Evolutionary conservation across 805 yeast genomes (phyloP), one percentile per base, ranked within the genome.

Genomic region (Sungouiozyma ichnusensis): DNA sequence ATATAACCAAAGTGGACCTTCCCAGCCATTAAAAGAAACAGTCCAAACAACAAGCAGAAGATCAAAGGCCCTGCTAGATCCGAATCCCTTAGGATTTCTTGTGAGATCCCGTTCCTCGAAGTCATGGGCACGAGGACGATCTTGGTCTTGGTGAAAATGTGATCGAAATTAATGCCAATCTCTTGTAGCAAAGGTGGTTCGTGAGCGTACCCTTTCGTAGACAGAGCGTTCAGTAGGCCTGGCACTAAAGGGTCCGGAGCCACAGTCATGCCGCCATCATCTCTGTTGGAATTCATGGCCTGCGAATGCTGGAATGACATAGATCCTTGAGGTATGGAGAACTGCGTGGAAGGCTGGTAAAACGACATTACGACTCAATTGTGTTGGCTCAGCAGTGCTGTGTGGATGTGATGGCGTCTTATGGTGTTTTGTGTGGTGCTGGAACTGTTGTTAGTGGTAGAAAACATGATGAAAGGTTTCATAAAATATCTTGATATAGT

Each of bases 1-100:
- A 92, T 84, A 62, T 92, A 92, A 2, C 97, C 97, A 59, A 92
- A 92, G 61, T 92, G 97, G 14, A 90, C 84, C 61, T 90, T 92
- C 4, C 98, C 97, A 1, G 95, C 80, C 36, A 88, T 69, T 39
- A 90, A 66, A 41, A 92, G 67, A 46, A 82, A 77, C 0, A 87
- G 73, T 16, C 96, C 98, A 58, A 90, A 90, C 43, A 86, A 63
- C 40, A 92, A 67, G 55, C 90, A 90, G 62, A 90, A 92, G 34
- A 92, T 66, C 27, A 92, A 71, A 1, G 98, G 98, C 1, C 98
- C 98, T 0, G 97, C 97, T 51, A 92, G 69, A 58, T 92, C 98
- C 19, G 92, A 73, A 62, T 90, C 98, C 41, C 79, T 77, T 76
- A 85, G 75, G 31, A 80, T 79, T 51, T 86, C 92, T 33, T 79